These are phyloP conservation scores for Asterophora lycoperdoides DNA, from an alignment of 768 basidiomycete genomes.

Conservation along the genomic window DNA sequence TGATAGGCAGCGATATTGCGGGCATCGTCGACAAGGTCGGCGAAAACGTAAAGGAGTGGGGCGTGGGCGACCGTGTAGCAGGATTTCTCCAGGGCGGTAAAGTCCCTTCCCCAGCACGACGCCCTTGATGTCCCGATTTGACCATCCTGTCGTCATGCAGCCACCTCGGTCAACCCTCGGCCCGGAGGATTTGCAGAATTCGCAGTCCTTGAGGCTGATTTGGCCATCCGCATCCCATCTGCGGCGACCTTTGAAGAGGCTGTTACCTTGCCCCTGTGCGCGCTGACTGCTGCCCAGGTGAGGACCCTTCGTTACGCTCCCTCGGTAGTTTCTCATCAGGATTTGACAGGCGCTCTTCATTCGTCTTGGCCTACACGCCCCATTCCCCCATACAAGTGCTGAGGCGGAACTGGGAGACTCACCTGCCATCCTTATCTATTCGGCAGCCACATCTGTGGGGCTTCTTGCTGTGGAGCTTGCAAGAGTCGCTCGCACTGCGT, in stretches of 20 bases:
- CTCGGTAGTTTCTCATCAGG: neutral
- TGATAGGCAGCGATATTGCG: constrained; percentile 33
- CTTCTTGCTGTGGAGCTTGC: constrained; percentile 28
- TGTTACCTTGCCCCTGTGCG: constrained; percentile 28
- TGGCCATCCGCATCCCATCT: constrained; percentile 25
- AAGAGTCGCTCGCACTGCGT: constrained; percentile 19
- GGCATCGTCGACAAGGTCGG: constrained; percentile 30
- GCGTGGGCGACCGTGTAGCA: constrained; percentile 29
- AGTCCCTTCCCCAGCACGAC: neutral
- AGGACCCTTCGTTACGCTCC: neutral
- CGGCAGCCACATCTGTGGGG: constrained; percentile 31
- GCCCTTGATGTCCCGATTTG: neutral
- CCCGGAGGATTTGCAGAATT: constrained; percentile 35
- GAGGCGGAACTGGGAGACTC: constrained; percentile 12
- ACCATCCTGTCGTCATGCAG: constrained; percentile 12
- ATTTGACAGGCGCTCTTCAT: constrained; percentile 28
- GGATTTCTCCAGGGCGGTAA: constrained; percentile 32
- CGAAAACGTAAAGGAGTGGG: constrained; percentile 23
- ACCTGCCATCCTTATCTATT: constrained; percentile 29
- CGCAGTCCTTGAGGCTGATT: constrained; percentile 29
- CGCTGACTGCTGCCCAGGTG: constrained; percentile 32
- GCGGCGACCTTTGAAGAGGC: constrained; percentile 30
- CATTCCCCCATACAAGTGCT: constrained; percentile 24
- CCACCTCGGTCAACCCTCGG: constrained; percentile 27
- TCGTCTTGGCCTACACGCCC: constrained; percentile 25